Conservation (phyloP, 768 basidiomycete species). For the Hebeloma cylindrosporum region DNA sequence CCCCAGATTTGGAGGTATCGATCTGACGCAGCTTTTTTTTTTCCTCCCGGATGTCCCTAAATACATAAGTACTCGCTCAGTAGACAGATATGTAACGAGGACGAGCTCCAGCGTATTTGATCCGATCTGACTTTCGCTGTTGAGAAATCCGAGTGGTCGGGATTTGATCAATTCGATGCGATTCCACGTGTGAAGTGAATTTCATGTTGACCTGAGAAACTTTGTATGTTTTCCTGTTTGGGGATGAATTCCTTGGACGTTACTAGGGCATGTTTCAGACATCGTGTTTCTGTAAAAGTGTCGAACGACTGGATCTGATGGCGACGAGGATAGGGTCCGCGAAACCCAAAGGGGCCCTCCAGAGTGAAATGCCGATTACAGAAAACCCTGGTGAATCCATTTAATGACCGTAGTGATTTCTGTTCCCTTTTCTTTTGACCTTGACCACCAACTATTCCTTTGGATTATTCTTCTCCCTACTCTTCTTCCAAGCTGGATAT, state of each 20-base stretch:
- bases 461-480: constrained; percentile 20
- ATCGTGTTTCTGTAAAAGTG: constrained; percentile 19
- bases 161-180: constrained; percentile 22
- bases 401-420: constrained; percentile 35
- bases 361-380: constrained; percentile 34
- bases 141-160: constrained; percentile 20
- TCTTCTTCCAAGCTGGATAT: constrained; percentile 35
- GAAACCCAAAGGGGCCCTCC: constrained; percentile 19
- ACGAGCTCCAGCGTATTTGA: constrained; percentile 9
- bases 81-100: background rate
- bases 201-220: constrained; percentile 15
- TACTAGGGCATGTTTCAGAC: constrained; percentile 26
- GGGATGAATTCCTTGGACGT: constrained; percentile 28
- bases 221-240: constrained; percentile 20
- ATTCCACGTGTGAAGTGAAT: constrained; percentile 14
- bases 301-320: constrained; percentile 25
- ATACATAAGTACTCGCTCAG: too few species aligned
- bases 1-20: too few species aligned
- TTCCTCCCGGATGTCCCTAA: too few species aligned
- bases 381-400: constrained; percentile 30
- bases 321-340: constrained; percentile 22
- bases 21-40: background rate
- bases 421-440: constrained; percentile 27
- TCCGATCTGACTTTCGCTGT: constrained; percentile 10
- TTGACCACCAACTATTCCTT: constrained; percentile 27